Percentiles rank a stretch among this genome's conserved stretches.
phyloP scores from a whole-genome alignment of 108 stramenopile species.

The Fragilariopsis cylindrus region DNA sequence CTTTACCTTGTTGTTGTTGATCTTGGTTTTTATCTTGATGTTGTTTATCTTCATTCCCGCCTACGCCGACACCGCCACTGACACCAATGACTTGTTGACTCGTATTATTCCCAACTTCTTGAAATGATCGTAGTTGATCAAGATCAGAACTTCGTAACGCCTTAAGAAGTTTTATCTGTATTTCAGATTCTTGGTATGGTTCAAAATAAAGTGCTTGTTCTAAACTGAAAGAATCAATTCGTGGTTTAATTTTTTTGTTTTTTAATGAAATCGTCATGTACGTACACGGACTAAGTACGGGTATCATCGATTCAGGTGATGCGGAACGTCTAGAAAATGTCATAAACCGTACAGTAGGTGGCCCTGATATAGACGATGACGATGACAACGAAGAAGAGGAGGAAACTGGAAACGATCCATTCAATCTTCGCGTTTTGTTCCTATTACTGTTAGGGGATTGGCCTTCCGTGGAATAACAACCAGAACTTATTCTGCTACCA shows the following conservation, averaged over 20 bases:
- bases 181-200: constrained; percentile 24
- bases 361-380: not conserved
- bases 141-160: constrained; percentile 10
- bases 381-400: constrained; percentile 5
- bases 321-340: not conserved
- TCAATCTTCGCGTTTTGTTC: not conserved
- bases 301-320: not conserved
- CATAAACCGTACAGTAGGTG: not conserved
- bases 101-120: too few relatives aligned
- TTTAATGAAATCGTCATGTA: constrained; percentile 15
- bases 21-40: constrained; percentile 20
- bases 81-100: not conserved
- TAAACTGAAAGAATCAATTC: constrained; percentile 11
- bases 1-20: too few relatives aligned
- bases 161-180: constrained; percentile 10
- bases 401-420: not conserved
- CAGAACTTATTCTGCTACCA: not conserved
- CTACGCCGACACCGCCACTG: too few relatives aligned
- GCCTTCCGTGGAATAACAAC: not conserved
- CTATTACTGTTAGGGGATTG: not conserved
- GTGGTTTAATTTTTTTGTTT: constrained; percentile 10
- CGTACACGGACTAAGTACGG: constrained; percentile 11
- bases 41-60: not conserved
- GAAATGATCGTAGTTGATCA: not conserved
- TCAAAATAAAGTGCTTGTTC: constrained; percentile 28